Base-by-base conservation (phyloP, 106 monocot species). In the Phalaenopsis equestris region DNA sequence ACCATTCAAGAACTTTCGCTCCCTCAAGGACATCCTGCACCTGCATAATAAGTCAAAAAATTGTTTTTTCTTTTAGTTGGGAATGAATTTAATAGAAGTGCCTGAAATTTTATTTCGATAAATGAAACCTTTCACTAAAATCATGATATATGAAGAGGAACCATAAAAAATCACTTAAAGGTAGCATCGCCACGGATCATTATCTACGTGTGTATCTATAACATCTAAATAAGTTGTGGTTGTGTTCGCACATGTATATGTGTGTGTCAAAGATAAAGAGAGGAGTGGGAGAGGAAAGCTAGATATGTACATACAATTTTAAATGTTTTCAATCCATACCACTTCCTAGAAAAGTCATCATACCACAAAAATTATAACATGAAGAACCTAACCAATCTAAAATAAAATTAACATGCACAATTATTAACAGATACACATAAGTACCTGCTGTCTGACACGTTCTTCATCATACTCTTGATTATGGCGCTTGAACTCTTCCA, bases 1-100 rank as follows among this genome's bases (percentile, higher is more conserved):
- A 83, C 98, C 94, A 99, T 83, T 99, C 94, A 41, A 99, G 87
- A 81, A 99, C 98, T 88, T 99, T 95, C 41, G 98, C 98, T 65
- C 94, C 98, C 80, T 99, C 94, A 10, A 99, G 84, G 18, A 99
- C 83, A 84, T 99, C 98, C 77, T 91, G 92, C 42, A 98, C 94
- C 97, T 98, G 83, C 48, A 83, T 52, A 56, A 80, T 75, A 42
- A 23, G 42, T 12, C 37, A 42, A 36, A 77, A 81, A 47, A 45
- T 10, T 72, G 49, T 39, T 24, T 65, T 2, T 10, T 52, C 14
- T 52, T 52, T 65, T 1, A 23, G 21, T 24, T 6, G 14, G 10
- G n/a, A 6, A 24, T 23, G 7, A 65, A 21, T 19, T 61, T 4
- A 19, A 61, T 3, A n/a, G n/a, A 61, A 15, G 61, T 61, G 17